phyloP scores from a whole-genome alignment of 805 yeast species.

The Candida michaelii region DNA sequence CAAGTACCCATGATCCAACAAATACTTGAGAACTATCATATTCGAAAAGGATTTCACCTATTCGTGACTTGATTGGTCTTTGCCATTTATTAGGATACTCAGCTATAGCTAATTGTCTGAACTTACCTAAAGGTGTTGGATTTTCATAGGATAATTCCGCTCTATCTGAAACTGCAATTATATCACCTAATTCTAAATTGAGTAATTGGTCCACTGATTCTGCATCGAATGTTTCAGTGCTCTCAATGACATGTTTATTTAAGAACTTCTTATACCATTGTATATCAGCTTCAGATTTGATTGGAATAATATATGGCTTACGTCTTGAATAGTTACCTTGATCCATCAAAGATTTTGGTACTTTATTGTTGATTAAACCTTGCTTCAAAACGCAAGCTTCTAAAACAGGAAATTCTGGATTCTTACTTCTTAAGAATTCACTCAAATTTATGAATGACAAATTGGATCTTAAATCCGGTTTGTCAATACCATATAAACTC shows the following conservation, averaged over 20 bases:
- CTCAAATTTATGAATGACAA: conserved; percentile 53
- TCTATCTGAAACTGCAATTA: conserved; percentile 78
- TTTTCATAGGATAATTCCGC: conserved; percentile 73
- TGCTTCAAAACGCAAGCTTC: conserved; percentile 69
- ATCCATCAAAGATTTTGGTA: conserved; percentile 42
- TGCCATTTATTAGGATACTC: conserved; percentile 52
- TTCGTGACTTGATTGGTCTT: conserved; percentile 29
- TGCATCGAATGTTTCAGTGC: conserved; percentile 18
- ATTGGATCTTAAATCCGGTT: conserved; percentile 81
- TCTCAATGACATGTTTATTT: conserved; percentile 25
- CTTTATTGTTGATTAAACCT: conserved; percentile 37
- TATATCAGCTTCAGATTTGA: conserved; percentile 41
- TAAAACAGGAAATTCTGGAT: conserved; percentile 57
- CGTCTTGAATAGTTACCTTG: conserved; percentile 50
- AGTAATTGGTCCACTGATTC: conserved; percentile 25
- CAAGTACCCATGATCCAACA: conserved; percentile 83
- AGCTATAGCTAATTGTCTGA: conserved; percentile 71
- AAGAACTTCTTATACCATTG: conserved; percentile 45
- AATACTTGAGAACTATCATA: conserved; percentile 36
- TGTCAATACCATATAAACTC: conserved; percentile 80
- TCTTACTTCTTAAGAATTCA: conserved; percentile 29
- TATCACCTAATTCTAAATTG: conserved; percentile 61
- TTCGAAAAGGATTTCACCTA: conserved; percentile 15
- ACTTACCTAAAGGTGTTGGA: conserved; percentile 90
- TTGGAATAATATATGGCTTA: conserved; percentile 56